phyloP scores from a whole-genome alignment of 345 rosid genomes.

The Hibiscus trionum region DNA sequence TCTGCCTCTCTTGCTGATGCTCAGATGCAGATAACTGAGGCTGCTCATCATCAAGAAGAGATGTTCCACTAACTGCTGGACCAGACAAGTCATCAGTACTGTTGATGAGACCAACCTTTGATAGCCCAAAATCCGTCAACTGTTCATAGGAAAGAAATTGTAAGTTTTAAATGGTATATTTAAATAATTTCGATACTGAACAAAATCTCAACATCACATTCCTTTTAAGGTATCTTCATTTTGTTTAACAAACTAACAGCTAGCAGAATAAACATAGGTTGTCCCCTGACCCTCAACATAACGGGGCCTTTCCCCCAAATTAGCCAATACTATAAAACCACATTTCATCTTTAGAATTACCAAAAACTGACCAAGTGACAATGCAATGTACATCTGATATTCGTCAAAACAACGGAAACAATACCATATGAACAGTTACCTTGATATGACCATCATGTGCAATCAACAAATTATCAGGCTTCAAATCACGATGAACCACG shows the following conservation, averaged over 20 bases:
- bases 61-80: constrained; percentile 73
- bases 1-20: constrained; percentile 59
- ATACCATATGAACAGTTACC: constrained; percentile 33
- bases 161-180: background rate
- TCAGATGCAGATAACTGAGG: constrained; percentile 52
- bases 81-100: constrained; percentile 98
- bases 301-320: background rate
- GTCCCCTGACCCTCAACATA: background rate
- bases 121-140: constrained; percentile 87
- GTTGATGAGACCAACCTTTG: constrained; percentile 96
- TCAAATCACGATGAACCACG: constrained; percentile 97
- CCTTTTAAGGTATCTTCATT: background rate
- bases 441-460: constrained; percentile 99
- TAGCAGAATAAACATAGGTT: background rate
- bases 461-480: constrained; percentile 96
- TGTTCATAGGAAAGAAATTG: constrained; percentile 22
- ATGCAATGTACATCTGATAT: background rate
- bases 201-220: background rate
- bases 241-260: background rate
- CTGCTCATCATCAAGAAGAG: constrained; percentile 82
- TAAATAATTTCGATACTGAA: background rate
- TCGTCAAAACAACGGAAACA: background rate
- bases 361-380: background rate
- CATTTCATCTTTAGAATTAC: background rate
- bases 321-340: background rate